Conservation (phyloP, 1,139 yeast genomes). For the Taiozyma onychis region DNA sequence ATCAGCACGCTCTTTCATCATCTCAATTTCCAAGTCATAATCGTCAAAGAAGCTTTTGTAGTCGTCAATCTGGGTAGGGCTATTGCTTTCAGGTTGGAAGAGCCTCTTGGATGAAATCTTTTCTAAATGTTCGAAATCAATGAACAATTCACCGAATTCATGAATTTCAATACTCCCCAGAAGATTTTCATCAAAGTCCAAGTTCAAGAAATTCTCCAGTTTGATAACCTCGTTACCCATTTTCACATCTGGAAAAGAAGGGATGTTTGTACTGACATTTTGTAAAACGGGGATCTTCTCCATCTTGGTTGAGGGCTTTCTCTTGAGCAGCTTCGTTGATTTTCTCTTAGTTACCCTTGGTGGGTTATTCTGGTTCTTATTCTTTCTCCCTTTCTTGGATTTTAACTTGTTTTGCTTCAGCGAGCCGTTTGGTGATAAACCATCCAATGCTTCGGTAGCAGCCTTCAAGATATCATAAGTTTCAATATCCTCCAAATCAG, state of each 20-base stretch:
- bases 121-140: conserved; percentile 5
- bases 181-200: not conserved
- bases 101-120: conserved; percentile 1
- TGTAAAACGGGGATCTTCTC: not conserved
- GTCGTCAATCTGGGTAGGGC: not conserved
- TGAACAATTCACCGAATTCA: not conserved
- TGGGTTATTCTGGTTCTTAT: conserved; percentile 6
- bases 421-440: not conserved
- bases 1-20: conserved; percentile 5
- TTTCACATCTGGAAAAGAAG: not conserved
- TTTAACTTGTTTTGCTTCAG: not conserved
- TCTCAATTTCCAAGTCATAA: conserved; percentile 6
- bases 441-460: conserved; percentile 14
- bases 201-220: not conserved
- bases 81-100: not conserved
- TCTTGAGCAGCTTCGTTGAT: not conserved
- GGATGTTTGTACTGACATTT: not conserved
- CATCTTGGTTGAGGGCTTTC: not conserved
- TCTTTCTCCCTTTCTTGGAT: conserved; percentile 6
- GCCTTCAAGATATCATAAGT: conserved; percentile 19
- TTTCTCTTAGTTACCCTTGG: not conserved
- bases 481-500: conserved; percentile 12
- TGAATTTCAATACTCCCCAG: not conserved
- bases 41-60: not conserved
- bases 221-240: not conserved